Percentiles rank a stretch among this genome's conserved stretches.
Evolutionary conservation across 208 protist species (phyloP).

Genomic region (Histomonas meleagridis): DNA sequence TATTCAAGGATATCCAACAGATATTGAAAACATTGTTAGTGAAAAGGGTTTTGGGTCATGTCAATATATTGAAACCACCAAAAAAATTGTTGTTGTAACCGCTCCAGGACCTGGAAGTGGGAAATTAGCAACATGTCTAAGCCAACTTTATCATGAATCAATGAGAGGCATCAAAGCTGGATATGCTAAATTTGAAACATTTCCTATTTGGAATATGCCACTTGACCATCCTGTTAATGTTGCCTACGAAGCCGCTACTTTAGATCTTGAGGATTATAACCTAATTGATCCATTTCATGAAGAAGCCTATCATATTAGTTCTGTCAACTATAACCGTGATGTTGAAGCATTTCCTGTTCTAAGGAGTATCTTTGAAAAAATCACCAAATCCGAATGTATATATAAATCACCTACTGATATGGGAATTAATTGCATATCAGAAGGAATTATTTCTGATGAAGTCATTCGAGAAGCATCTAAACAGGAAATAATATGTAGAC

Average conservation of each 20-base stretch:
- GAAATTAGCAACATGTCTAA: not conserved
- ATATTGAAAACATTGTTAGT: not conserved
- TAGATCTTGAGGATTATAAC: not conserved
- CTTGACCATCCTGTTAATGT: not conserved
- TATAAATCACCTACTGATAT: conserved; percentile 33
- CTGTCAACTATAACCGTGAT: not conserved
- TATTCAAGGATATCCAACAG: not conserved
- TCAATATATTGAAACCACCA: not conserved
- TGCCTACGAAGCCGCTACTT: not conserved
- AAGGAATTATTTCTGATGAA: not conserved
- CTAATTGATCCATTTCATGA: not conserved
- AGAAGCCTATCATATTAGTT: not conserved
- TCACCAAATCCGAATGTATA: not conserved
- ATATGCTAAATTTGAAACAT: conserved; percentile 30
- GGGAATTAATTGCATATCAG: not conserved
- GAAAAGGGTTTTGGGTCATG: not conserved
- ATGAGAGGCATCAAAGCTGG: not conserved
- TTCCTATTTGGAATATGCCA: conserved; percentile 2
- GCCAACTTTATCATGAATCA: not conserved
- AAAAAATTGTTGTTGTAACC: not conserved
- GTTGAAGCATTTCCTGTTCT: not conserved
- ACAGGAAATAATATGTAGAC: not conserved
- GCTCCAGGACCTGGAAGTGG: not conserved
- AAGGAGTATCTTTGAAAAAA: not conserved
- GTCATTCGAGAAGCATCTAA: not conserved